Percentiles rank a stretch among this genome's conserved stretches.
Conservation (phyloP, 345 rosid genomes). For the Lagerstroemia speciosa region DNA sequence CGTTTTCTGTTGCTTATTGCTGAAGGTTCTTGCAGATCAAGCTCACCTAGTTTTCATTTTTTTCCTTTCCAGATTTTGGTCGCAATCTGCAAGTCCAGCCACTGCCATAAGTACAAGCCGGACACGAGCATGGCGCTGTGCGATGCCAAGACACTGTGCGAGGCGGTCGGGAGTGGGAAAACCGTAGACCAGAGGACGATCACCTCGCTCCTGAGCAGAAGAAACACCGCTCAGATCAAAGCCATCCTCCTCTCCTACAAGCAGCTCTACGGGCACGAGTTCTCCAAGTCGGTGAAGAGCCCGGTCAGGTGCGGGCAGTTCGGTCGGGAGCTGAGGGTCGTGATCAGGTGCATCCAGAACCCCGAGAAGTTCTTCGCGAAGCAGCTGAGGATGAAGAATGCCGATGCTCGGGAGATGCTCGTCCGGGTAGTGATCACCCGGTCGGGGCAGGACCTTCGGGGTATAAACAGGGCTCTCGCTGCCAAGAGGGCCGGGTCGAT, state of each 20-base stretch:
- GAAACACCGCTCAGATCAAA: slow-evolving; percentile 17
- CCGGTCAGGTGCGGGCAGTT: slow-evolving; percentile 23
- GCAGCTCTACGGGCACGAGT: slow-evolving; percentile 23
- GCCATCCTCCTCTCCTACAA: slow-evolving; percentile 18
- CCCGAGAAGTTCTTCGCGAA: slow-evolving; percentile 22
- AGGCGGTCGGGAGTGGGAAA: slow-evolving; percentile 18
- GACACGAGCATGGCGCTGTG: slow-evolving; percentile 25
- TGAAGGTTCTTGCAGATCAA: no score
- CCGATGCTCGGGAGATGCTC: slow-evolving; percentile 16
- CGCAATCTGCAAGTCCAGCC: slow-evolving; percentile 17
- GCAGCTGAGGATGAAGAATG: slow-evolving; percentile 21
- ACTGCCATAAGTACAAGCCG: neutral
- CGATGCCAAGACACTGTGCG: slow-evolving; percentile 24
- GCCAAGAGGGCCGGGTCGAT: slow-evolving; percentile 21
- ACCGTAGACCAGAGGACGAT: slow-evolving; percentile 19
- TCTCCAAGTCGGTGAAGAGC: slow-evolving; percentile 13
- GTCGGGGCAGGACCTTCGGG: slow-evolving; percentile 11
- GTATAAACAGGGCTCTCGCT: slow-evolving; percentile 17
- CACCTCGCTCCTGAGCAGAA: slow-evolving; percentile 14
- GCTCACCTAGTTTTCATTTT: no score
- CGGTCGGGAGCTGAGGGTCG: slow-evolving; percentile 16
- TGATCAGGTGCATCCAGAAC: slow-evolving; percentile 16
- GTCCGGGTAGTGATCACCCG: slow-evolving; percentile 11
- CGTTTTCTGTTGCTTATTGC: no score
- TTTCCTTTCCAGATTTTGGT: slow-evolving; percentile 14